A percentile compares a stretch with the other conserved stretches of the same genome.
Evolutionary conservation across 305 asterid genomes (phyloP).

Genomic region (Fraxinus platypoda): DNA sequence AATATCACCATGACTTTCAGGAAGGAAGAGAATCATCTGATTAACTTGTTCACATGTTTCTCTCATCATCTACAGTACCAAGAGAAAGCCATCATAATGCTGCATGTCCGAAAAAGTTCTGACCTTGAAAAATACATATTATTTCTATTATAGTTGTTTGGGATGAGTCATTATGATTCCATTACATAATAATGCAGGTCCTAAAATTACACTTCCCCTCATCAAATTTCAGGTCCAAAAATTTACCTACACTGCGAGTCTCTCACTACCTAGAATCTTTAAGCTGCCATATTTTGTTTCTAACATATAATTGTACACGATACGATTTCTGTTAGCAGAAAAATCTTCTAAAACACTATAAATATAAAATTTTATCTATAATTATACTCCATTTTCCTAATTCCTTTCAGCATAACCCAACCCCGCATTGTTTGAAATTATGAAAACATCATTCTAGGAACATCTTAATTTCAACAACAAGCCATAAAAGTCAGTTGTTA

Average conservation of each 20-base stretch:
- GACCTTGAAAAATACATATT: background rate
- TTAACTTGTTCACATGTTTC: background rate
- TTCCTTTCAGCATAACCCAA: background rate
- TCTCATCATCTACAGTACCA: background rate
- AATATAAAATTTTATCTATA: background rate
- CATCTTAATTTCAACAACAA: background rate
- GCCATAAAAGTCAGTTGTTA: background rate
- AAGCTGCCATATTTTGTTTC: background rate
- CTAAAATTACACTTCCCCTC: background rate
- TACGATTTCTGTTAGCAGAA: background rate
- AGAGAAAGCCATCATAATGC: background rate
- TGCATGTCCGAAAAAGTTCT: background rate
- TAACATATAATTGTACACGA: background rate
- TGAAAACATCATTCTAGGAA: background rate
- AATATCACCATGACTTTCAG: background rate
- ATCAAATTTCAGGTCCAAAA: background rate
- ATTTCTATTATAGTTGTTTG: background rate
- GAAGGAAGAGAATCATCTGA: background rate
- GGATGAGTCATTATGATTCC: background rate
- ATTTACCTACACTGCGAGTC: background rate
- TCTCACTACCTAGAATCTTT: background rate
- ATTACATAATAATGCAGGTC: background rate
- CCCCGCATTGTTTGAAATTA: background rate
- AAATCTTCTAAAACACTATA: background rate
- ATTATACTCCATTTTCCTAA: background rate